phyloP scores from a whole-genome alignment of 108 stramenopile species.

The Stephanodiscus minutulus region DNA sequence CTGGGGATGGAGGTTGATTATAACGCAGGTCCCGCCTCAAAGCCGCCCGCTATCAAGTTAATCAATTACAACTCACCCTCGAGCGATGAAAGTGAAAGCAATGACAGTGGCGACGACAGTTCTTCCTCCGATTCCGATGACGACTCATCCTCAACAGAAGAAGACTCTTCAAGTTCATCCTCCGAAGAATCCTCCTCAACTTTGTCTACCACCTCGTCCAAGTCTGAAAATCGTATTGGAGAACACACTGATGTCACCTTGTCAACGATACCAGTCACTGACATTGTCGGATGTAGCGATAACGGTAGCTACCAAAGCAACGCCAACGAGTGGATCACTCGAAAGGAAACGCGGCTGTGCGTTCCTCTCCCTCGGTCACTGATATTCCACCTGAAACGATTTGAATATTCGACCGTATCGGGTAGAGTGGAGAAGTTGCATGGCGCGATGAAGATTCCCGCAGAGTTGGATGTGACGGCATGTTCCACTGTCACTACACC shows the following conservation, averaged over 20 bases:
- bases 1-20: too few relatives aligned
- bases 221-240: neutral
- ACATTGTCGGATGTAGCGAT: neutral
- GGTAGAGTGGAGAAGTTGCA: constrained; percentile 33
- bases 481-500: constrained; percentile 18
- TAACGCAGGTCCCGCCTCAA: too few relatives aligned
- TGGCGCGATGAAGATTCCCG: constrained; percentile 26
- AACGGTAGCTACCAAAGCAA: neutral
- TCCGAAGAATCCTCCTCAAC: neutral
- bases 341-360: constrained; percentile 48
- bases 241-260: constrained; percentile 1
- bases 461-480: constrained; percentile 26
- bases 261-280: neutral
- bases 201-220: too few relatives aligned
- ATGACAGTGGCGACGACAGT: too few relatives aligned
- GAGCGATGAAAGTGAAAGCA: too few relatives aligned
- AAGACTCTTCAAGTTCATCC: neutral
- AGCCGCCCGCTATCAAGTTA: too few relatives aligned
- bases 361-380: constrained; percentile 38
- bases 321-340: constrained; percentile 30
- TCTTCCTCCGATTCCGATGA: constrained; percentile 6
- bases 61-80: too few relatives aligned
- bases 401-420: constrained; percentile 23
- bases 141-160: neutral
- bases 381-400: constrained; percentile 46